These are phyloP conservation scores for Allantophomopsis cytisporea DNA, from an alignment of 2,329 filamentous ascomycete species.

Conservation along the genomic window DNA sequence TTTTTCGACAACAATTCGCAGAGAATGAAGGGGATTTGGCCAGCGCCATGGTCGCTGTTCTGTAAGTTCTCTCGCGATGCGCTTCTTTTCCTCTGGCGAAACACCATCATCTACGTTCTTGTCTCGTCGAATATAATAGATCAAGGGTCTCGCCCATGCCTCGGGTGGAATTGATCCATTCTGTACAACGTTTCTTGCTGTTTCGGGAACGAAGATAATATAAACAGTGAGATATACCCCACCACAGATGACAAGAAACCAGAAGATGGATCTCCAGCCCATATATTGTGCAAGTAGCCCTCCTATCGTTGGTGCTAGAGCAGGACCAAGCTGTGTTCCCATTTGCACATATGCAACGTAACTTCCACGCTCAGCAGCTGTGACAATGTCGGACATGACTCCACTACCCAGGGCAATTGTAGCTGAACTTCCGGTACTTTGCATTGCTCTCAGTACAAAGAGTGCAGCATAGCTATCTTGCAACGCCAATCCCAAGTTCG, in stretches of 20 bases:
- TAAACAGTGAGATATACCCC: slow-evolving; percentile 22
- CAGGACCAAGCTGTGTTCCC: slow-evolving; percentile 30
- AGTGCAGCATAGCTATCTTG: slow-evolving; percentile 36
- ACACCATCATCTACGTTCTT: slow-evolving; percentile 11
- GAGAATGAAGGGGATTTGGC: slow-evolving; percentile 1
- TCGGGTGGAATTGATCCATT: slow-evolving; percentile 38
- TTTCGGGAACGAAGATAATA: slow-evolving; percentile 16
- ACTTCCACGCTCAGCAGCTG: slow-evolving; percentile 54
- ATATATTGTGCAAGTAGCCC: slow-evolving; percentile 30
- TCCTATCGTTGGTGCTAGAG: slow-evolving; percentile 34
- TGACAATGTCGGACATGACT: slow-evolving; percentile 59
- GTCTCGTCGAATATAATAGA: slow-evolving; percentile 26
- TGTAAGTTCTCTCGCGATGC: background rate
- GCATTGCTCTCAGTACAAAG: slow-evolving; percentile 40
- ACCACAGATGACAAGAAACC: slow-evolving; percentile 34
- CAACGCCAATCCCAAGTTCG: slow-evolving; percentile 40
- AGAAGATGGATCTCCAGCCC: slow-evolving; percentile 38
- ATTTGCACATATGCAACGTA: slow-evolving; percentile 60
- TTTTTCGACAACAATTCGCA: slow-evolving; percentile 2
- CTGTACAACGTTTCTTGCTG: slow-evolving; percentile 18
- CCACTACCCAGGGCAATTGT: slow-evolving; percentile 58
- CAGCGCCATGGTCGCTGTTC: slow-evolving; percentile 10
- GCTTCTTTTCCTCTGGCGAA: slow-evolving; percentile 1
- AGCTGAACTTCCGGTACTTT: slow-evolving; percentile 40
- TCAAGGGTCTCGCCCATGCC: slow-evolving; percentile 40